These are phyloP conservation scores for Fusarium paranaense DNA, from an alignment of 2,329 filamentous ascomycete species.

Conservation along the genomic window DNA sequence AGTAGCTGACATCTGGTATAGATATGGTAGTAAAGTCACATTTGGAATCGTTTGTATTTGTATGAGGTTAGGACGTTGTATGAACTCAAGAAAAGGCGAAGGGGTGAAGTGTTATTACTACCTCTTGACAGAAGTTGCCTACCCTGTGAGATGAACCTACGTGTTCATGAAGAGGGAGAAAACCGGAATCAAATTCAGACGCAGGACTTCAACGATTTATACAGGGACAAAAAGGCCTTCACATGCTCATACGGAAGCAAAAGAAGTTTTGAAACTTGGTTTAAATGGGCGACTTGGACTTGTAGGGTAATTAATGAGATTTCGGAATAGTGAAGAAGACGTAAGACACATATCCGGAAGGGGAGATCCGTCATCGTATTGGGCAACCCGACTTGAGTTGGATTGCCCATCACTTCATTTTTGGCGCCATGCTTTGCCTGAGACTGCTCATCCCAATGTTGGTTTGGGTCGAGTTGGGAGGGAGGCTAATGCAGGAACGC, in stretches of 20 bases:
- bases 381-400: neutral
- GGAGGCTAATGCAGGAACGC: constrained; percentile 2
- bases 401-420: neutral
- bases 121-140: too few species aligned
- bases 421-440: neutral
- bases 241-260: neutral
- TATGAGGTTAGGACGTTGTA: too few species aligned
- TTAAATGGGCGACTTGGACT: neutral
- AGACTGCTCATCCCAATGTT: neutral
- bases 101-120: too few species aligned
- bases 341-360: neutral
- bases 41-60: too few species aligned
- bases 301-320: neutral
- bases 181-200: neutral
- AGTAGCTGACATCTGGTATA: too few species aligned
- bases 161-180: too few species aligned
- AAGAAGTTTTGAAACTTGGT: neutral
- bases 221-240: too few species aligned
- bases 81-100: too few species aligned
- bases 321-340: neutral
- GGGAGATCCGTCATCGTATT: neutral
- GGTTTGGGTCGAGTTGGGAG: neutral
- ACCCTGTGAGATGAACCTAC: too few species aligned
- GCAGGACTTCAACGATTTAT: neutral
- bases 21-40: too few species aligned